A percentile compares a stretch with the other conserved stretches of the same genome.
Conservation (phyloP, 805 yeast genomes). For the Danielia oregonensis region DNA sequence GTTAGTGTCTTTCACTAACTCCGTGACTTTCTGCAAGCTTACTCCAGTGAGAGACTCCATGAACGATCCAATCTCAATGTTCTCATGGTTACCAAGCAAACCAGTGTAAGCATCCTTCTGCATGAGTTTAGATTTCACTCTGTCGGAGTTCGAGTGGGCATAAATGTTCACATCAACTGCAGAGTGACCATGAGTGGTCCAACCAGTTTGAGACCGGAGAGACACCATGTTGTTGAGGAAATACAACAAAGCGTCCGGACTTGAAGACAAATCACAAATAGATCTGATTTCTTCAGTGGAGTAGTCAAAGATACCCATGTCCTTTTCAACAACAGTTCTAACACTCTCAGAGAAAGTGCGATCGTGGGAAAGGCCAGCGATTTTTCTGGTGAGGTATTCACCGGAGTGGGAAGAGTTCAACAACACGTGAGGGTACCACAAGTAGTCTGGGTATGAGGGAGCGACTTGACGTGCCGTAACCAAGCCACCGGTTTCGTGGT, state of each 20-base stretch:
- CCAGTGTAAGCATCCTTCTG: conserved; percentile 26
- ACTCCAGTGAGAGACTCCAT: conserved; percentile 54
- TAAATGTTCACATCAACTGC: conserved; percentile 95
- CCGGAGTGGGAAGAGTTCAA: conserved; percentile 72
- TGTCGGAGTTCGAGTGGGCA: conserved; percentile 61
- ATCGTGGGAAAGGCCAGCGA: conserved; percentile 29
- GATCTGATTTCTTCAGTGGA: conserved; percentile 45
- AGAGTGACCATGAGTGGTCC: conserved; percentile 95
- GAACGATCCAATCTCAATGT: conserved; percentile 77
- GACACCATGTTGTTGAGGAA: conserved; percentile 69
- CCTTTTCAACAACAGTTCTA: conserved; percentile 53
- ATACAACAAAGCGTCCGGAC: conserved; percentile 43
- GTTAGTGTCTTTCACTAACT: conserved; percentile 44
- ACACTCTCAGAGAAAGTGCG: conserved; percentile 22
- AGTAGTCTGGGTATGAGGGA: conserved; percentile 71
- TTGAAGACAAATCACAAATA: conserved; percentile 14
- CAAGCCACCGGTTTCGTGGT: conserved; percentile 95
- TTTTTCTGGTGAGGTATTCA: conserved; percentile 55
- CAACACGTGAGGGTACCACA: conserved; percentile 82
- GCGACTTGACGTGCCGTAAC: conserved; percentile 77
- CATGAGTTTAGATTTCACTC: conserved; percentile 37
- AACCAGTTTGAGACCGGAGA: conserved; percentile 83
- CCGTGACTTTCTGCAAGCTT: conserved; percentile 47
- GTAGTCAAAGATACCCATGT: conserved; percentile 63
- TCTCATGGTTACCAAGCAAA: conserved; percentile 79